phyloP scores from a whole-genome alignment of 345 rosid species.

The Eucalyptus marginata region DNA sequence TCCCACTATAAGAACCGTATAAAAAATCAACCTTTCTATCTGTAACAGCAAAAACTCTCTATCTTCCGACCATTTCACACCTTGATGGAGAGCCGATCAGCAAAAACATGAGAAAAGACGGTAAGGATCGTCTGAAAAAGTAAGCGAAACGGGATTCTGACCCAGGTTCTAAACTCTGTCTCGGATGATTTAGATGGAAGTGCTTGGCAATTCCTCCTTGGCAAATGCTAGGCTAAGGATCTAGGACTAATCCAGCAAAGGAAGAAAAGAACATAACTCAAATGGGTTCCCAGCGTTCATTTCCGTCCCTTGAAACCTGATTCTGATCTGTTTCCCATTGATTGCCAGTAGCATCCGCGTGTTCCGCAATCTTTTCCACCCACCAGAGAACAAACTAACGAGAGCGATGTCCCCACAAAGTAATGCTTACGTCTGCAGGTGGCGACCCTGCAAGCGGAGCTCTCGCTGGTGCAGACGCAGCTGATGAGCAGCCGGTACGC shows the following conservation, averaged over 20 bases:
- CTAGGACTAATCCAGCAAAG: neutral
- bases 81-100: neutral
- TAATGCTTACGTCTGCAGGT: slow-evolving; percentile 23
- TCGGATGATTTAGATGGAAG: neutral
- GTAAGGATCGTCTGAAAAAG: neutral
- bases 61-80: neutral
- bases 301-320: neutral
- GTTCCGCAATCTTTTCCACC: neutral
- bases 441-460: slow-evolving; percentile 75
- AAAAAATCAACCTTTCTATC: neutral
- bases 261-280: neutral
- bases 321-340: neutral
- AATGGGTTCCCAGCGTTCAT: neutral
- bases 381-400: neutral
- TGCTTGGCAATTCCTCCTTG: neutral
- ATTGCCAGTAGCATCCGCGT: neutral
- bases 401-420: neutral
- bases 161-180: neutral
- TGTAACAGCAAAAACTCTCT: neutral
- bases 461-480: slow-evolving; percentile 70
- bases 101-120: neutral
- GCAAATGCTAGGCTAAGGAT: neutral
- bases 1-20: neutral
- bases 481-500: slow-evolving; percentile 63
- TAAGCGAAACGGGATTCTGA: neutral